Conservation (phyloP, 73 alveolate genomes). For the Blepharisma stoltei region DNA sequence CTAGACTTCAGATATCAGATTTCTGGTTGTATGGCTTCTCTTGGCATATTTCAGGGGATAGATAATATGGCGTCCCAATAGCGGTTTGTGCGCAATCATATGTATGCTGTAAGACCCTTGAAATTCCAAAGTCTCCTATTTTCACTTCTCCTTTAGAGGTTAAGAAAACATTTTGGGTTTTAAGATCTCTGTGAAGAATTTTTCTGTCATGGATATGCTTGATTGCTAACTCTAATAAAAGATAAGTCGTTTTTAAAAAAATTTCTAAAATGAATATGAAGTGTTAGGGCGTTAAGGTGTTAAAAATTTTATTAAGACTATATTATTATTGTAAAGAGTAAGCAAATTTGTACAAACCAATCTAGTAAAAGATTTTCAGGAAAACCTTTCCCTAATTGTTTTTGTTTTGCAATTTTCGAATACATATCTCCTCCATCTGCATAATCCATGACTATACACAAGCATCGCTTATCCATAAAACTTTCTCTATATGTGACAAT, state of each 20-base stretch:
- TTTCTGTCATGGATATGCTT: constrained; percentile 95
- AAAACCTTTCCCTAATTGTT: constrained; percentile 66
- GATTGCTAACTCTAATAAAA: too few species aligned
- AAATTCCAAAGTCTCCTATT: constrained; percentile 96
- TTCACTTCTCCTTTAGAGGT: constrained; percentile 86
- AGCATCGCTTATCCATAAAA: constrained; percentile 81
- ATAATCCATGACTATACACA: constrained; percentile 97
- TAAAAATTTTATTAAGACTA: too few species aligned
- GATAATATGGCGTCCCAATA: constrained; percentile 99
- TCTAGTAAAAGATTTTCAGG: constrained; percentile 89
- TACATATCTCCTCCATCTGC: constrained; percentile 98
- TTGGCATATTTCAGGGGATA: constrained; percentile 97
- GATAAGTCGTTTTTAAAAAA: too few species aligned
- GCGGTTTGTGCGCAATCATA: constrained; percentile 97
- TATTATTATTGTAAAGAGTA: too few species aligned
- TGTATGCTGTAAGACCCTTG: constrained; percentile 88
- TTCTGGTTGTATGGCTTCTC: constrained; percentile 96
- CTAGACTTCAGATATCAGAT: constrained; percentile 98
- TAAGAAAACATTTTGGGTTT: constrained; percentile 93
- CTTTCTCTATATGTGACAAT: constrained; percentile 88
- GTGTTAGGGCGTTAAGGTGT: too few species aligned
- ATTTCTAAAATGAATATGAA: too few species aligned
- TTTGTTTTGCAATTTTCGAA: constrained; percentile 85
- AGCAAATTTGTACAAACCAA: constrained; percentile 96
- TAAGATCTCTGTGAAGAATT: constrained; percentile 95